These are phyloP conservation scores for Parachaetomium inaequale DNA, from an alignment of 495 filamentous ascomycete genomes.

Conservation along the genomic window DNA sequence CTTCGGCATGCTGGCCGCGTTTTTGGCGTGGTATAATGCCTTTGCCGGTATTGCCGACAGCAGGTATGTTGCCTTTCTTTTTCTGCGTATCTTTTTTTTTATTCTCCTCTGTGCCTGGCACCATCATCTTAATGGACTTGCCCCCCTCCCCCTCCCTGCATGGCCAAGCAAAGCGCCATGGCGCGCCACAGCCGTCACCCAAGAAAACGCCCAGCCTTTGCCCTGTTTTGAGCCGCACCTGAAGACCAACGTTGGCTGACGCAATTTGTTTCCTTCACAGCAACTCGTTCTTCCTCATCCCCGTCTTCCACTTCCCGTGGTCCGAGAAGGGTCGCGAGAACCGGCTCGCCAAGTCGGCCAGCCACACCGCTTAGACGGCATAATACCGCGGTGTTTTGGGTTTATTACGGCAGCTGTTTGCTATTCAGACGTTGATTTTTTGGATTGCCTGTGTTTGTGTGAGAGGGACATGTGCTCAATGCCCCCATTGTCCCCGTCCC, in stretches of 20 bases:
- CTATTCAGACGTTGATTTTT: not conserved
- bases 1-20: slow-evolving; percentile 85
- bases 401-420: not conserved
- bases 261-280: slow-evolving; percentile 29
- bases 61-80: slow-evolving; percentile 49
- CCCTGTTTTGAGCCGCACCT: slow-evolving; percentile 12
- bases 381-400: not conserved
- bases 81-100: slow-evolving; percentile 9
- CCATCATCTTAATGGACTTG: not conserved
- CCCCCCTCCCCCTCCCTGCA: slow-evolving; percentile 1
- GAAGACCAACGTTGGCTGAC: slow-evolving; percentile 11
- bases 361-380: slow-evolving; percentile 31
- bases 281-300: slow-evolving; percentile 93
- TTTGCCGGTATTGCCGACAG: slow-evolving; percentile 93
- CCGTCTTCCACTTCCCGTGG: slow-evolving; percentile 97
- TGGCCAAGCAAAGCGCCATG: slow-evolving; percentile 24
- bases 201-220: slow-evolving; percentile 12
- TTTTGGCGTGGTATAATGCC: slow-evolving; percentile 95
- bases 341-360: slow-evolving; percentile 40
- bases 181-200: slow-evolving; percentile 27
- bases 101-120: not conserved
- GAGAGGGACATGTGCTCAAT: not conserved
- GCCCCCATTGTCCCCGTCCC: not conserved
- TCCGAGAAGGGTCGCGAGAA: slow-evolving; percentile 73
- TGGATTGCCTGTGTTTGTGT: not conserved